Evolutionary conservation across 768 basidiomycete genomes (phyloP), one percentile per base, ranked within the genome.

Genomic region (Coprinopsis sp.): DNA sequence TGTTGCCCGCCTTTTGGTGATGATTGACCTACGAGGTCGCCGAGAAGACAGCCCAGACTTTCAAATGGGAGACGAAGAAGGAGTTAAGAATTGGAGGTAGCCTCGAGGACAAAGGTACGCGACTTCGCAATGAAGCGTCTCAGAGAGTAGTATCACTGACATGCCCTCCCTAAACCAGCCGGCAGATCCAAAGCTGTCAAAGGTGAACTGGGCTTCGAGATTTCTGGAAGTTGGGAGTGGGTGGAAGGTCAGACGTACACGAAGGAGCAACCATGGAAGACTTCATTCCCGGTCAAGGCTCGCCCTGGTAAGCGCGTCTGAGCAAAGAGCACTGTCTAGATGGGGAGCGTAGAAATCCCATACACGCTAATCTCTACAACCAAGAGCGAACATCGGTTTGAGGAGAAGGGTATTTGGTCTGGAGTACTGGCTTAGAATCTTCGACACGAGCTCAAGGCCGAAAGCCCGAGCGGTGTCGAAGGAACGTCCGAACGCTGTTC

Each of bases 331-430:
- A 39, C 6, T 8, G 37, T 39, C 5, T 39, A 24, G 37, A 39
- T 39, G 37, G 37, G 37, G 6, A 39, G 25, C 8, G 10, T 39
- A 19, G 37, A 39, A 24, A 24, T 39, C 6, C 37, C 37, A 11
- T 39, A 39, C n/a, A 39, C 37, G 6, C 37, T 39, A 12, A n/a
- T 19, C 10, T 6, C 25, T 19, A 39, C 22, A 24, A 39, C 4
- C 19, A 10, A 23, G 21, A 6, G 21, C 6, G 37, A 24, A 10
- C 37, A 39, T 24, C 37, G 21, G n/a, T 19, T 39, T 19, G 37
- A 39, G 37, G 21, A 39, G 21, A 39, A 39, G 37, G 37, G 37
- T 19, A 39, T 39, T 19, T 39, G 37, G 37, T 24, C 22, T n/a
- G 37, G 37, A 6, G 37, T 39, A 4, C 21, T 39, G 11, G 37